Evolutionary conservation across 768 basidiomycete genomes (phyloP).

Genomic region (Russula griseocarnosa): DNA sequence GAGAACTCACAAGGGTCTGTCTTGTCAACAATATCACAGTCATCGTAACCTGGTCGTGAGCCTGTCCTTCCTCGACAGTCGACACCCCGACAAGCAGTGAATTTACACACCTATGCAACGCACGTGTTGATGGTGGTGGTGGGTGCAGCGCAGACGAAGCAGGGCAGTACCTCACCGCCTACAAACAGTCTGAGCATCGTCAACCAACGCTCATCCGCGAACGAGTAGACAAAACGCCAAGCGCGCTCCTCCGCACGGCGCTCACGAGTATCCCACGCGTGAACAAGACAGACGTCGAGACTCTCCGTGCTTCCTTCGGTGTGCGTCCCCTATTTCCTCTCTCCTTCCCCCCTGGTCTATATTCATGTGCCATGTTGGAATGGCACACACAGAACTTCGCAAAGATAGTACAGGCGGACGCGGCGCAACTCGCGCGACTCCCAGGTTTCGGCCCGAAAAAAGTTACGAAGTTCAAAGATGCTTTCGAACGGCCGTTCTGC

Average conservation of each 20-base stretch:
- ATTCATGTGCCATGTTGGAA: not conserved
- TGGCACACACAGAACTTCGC: slow-evolving; percentile 70
- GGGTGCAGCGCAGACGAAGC: slow-evolving; percentile 81
- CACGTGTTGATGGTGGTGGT: too few relatives aligned
- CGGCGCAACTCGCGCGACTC: slow-evolving; percentile 72
- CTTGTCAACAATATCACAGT: slow-evolving; percentile 93
- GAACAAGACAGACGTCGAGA: slow-evolving; percentile 97
- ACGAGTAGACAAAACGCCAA: slow-evolving; percentile 84
- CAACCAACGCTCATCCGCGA: slow-evolving; percentile 94
- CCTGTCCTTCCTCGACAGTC: too few relatives aligned
- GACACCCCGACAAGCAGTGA: not conserved
- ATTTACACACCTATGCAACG: not conserved
- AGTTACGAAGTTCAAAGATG: slow-evolving; percentile 84
- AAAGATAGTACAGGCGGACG: slow-evolving; percentile 66
- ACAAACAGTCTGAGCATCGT: slow-evolving; percentile 92
- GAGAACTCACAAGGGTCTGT: slow-evolving; percentile 90
- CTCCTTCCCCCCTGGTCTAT: slow-evolving; percentile 1
- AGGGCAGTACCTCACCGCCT: slow-evolving; percentile 83
- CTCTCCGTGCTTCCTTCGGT: slow-evolving; percentile 85
- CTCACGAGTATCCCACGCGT: slow-evolving; percentile 89
- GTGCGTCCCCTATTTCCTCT: slow-evolving; percentile 44
- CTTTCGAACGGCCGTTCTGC: slow-evolving; percentile 85
- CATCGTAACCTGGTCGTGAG: slow-evolving; percentile 88
- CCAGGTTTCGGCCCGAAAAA: slow-evolving; percentile 95
- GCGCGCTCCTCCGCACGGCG: slow-evolving; percentile 71